A percentile compares a stretch with the other conserved stretches of the same genome.
Conservation (phyloP, 2,329 filamentous ascomycete species). For the Fusarium longipes region DNA sequence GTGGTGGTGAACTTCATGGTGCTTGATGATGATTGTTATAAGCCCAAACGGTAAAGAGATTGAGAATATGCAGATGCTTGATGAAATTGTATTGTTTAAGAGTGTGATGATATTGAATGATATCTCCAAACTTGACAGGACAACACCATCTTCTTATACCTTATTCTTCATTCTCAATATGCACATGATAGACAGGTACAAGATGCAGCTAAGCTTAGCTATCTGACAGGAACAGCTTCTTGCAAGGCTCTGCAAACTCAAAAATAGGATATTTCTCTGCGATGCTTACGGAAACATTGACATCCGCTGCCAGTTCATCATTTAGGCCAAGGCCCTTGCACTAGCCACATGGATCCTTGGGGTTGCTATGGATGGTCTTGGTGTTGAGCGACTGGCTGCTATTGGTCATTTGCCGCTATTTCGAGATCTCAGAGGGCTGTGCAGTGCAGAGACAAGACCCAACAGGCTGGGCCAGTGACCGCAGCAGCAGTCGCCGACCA, state of each 20-base stretch:
- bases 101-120: conserved; percentile 28
- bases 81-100: conserved; percentile 2
- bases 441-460: conserved; percentile 5
- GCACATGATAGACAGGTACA: conserved; percentile 13
- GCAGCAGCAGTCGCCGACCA: conserved; percentile 21
- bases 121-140: conserved; percentile 31
- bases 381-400: neutral
- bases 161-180: neutral
- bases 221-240: conserved; percentile 19
- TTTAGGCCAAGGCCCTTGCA: conserved; percentile 1
- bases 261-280: conserved; percentile 19
- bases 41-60: neutral
- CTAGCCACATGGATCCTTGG: conserved; percentile 25
- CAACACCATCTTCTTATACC: conserved; percentile 42
- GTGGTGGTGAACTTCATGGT: conserved; percentile 48
- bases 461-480: conserved; percentile 6
- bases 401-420: conserved; percentile 32
- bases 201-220: conserved; percentile 11
- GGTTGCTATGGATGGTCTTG: neutral
- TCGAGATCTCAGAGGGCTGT: conserved; percentile 35
- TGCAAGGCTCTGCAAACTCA: conserved; percentile 19
- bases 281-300: conserved; percentile 16
- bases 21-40: conserved; percentile 46
- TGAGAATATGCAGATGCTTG: neutral
- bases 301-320: conserved; percentile 32